Evolutionary conservation across 345 rosid genomes (phyloP).

Genomic region (Pelargonium nanum): DNA sequence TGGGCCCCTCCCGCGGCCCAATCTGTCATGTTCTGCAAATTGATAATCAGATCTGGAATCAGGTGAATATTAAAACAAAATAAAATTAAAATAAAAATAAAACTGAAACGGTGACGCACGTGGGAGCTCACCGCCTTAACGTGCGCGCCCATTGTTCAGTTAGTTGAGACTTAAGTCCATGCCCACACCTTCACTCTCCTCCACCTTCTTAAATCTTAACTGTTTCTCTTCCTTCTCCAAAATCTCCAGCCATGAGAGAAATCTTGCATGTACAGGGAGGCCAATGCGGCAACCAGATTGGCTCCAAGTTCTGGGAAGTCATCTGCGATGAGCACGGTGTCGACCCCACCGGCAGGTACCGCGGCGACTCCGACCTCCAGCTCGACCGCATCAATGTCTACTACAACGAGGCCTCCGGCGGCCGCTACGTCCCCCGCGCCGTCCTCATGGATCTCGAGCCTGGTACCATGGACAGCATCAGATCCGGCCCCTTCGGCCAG

Average conservation of each 20-base stretch:
- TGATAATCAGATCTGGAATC: too few relatives aligned
- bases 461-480: slow-evolving; percentile 94
- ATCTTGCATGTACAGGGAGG: slow-evolving; percentile 94
- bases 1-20: too few relatives aligned
- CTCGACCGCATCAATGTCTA: slow-evolving; percentile 89
- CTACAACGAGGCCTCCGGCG: slow-evolving; percentile 90
- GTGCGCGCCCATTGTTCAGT: slow-evolving; percentile 16
- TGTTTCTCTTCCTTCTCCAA: slow-evolving; percentile 2
- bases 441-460: slow-evolving; percentile 99
- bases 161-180: neutral
- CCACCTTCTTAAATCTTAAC: neutral
- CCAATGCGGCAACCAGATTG: slow-evolving; percentile 98
- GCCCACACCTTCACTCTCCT: neutral
- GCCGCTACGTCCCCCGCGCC: slow-evolving; percentile 86
- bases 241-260: slow-evolving; percentile 53
- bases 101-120: neutral
- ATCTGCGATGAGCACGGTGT: slow-evolving; percentile 94
- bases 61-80: neutral
- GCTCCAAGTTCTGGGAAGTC: slow-evolving; percentile 97
- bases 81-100: neutral
- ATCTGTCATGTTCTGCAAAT: too few relatives aligned
- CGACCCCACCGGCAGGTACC: slow-evolving; percentile 72
- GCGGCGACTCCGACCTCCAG: slow-evolving; percentile 59
- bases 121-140: slow-evolving; percentile 11
- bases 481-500: slow-evolving; percentile 85